Base-by-base conservation (phyloP, 805 yeast species). In the Barnettozyma vustinii region DNA sequence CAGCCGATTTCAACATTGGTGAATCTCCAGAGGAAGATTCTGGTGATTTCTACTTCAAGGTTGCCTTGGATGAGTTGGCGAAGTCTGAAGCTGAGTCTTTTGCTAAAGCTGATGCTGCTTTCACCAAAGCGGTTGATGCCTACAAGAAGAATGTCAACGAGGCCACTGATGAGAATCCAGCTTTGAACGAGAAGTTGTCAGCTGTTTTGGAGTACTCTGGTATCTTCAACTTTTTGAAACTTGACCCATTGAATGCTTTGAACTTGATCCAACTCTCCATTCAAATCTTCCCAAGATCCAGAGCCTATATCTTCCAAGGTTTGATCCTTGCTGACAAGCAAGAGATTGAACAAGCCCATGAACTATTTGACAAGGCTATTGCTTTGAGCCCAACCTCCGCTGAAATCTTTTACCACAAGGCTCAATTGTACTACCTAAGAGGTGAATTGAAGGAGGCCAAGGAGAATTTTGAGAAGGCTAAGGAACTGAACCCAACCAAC, bases 381-480 rank as follows among this genome's bases (percentile, higher is more conserved):
- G 71, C 74, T 51, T 63, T 85, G 53, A 83, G 87, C 62, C 80
- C 92, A 44, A 70, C 78, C 21, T 80, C 82, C 61, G 82, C 94
- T 32, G 96, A 94, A 63, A 79, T 85, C 56, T 87, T 83, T 74
- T 94, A 94, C 75, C 99, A 94, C 71, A 82, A 85, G 66, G 99
- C 96, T 58, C 99, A 94, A 78, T 76, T 91, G 64, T 80, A 77
- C 67, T 92, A 91, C 72, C 73, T 94, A 61, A 80, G 87, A 53
- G 84, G 83, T 53, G 87, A 88, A 52, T 80, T 86, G 61, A 71
- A 69, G 36, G 74, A 80, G 55, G 97, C 99, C 35, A 77, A 81
- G 61, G 71, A 66, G 37, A 81, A 87, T 70, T 94, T 90, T 64
- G 77, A 76, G 59, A 84, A 82, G 68, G 85, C 96, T 42, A 82